Evolutionary conservation across 345 rosid genomes (phyloP).

Genomic region (Hibiscus tridactylites): DNA sequence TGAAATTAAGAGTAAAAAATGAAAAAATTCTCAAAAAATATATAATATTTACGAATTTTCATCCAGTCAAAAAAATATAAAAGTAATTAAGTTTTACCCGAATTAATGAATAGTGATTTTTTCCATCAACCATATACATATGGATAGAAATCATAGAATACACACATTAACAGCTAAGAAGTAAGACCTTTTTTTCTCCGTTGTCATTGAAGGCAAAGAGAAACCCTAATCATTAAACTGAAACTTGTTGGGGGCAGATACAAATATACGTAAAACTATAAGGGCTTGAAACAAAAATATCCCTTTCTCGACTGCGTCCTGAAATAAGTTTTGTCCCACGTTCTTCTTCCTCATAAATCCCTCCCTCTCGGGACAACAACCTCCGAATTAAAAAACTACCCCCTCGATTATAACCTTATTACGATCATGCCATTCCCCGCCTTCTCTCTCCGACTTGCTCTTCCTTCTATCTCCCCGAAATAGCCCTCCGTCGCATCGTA

Average conservation of each 20-base stretch:
- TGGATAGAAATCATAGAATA: too few species aligned
- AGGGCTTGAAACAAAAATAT: background rate
- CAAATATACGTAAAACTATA: background rate
- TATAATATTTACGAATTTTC: too few species aligned
- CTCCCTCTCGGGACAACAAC: background rate
- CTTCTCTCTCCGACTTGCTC: constrained; percentile 1
- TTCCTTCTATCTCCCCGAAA: constrained; percentile 8
- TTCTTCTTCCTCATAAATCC: background rate
- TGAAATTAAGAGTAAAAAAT: too few species aligned
- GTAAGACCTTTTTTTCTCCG: too few species aligned
- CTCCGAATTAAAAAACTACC: background rate
- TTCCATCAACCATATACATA: too few species aligned
- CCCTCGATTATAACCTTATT: constrained; percentile 18
- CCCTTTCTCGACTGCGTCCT: background rate
- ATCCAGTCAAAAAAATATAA: too few species aligned
- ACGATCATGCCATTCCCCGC: constrained; percentile 29
- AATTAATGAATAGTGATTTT: too few species aligned
- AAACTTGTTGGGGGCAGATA: background rate
- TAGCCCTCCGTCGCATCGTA: constrained; percentile 18
- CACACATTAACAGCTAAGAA: too few species aligned
- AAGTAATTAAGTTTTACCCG: too few species aligned
- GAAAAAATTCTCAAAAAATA: too few species aligned
- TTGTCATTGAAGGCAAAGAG: background rate
- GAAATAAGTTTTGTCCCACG: background rate
- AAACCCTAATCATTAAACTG: background rate